These are phyloP conservation scores for Trematosphaeria pertusa DNA, from an alignment of 2,329 filamentous ascomycete species.

Conservation along the genomic window DNA sequence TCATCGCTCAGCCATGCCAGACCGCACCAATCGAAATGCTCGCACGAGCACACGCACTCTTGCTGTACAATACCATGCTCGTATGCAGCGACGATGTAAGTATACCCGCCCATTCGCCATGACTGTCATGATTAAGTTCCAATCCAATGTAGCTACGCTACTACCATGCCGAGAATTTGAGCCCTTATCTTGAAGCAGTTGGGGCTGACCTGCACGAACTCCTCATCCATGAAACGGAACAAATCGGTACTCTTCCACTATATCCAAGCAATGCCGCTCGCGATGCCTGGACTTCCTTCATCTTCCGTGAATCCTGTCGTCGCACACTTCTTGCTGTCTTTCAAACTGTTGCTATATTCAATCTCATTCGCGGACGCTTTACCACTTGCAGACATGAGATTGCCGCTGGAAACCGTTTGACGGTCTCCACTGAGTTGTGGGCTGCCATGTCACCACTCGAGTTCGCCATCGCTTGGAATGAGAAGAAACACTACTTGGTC, in stretches of 20 bases:
- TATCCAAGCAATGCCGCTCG: constrained; percentile 45
- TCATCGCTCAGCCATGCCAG: constrained; percentile 41
- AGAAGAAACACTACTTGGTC: constrained; percentile 36
- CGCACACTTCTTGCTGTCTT: constrained; percentile 60
- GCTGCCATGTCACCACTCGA: constrained; percentile 36
- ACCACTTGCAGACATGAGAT: constrained; percentile 18
- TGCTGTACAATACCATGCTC: constrained; percentile 39
- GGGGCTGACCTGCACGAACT: constrained; percentile 12
- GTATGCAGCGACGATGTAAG: constrained; percentile 32
- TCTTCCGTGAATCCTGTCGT: constrained; percentile 61
- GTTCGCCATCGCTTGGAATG: constrained; percentile 41
- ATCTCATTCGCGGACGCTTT: constrained; percentile 23
- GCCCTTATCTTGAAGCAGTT: constrained; percentile 25
- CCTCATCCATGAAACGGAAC: constrained; percentile 21
- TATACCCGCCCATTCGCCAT: background rate
- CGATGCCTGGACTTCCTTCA: constrained; percentile 60
- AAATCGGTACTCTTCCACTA: constrained; percentile 41
- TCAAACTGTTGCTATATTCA: constrained; percentile 50
- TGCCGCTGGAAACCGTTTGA: constrained; percentile 21
- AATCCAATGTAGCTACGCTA: constrained; percentile 12
- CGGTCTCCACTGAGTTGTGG: constrained; percentile 40
- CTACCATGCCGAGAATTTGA: constrained; percentile 22
- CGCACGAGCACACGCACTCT: constrained; percentile 35
- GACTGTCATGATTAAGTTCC: background rate
- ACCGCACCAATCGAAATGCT: constrained; percentile 26